Conservation (phyloP, 257 asterid species). For the Marsdenia floribunda region DNA sequence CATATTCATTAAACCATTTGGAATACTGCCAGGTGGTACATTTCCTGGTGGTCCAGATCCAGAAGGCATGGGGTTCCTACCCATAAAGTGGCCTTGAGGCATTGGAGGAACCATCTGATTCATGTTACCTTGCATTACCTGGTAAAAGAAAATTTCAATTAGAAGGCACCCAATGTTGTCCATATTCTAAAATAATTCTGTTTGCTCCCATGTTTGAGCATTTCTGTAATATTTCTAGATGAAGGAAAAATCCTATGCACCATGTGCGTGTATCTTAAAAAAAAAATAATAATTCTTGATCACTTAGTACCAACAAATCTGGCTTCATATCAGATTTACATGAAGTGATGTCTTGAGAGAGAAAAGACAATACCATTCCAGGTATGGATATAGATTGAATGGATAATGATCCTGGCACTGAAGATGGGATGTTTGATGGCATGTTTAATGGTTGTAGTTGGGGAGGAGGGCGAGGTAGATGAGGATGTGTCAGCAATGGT, state of each 20-base stretch:
- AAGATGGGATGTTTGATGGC: slow-evolving; percentile 47
- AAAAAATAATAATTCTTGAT: no score
- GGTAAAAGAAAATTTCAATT: slow-evolving; percentile 19
- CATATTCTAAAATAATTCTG: background rate
- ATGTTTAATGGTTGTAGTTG: slow-evolving; percentile 60
- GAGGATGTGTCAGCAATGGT: slow-evolving; percentile 72
- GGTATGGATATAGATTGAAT: slow-evolving; percentile 42
- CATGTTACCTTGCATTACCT: slow-evolving; percentile 75
- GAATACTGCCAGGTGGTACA: slow-evolving; percentile 53
- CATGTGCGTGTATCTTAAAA: background rate
- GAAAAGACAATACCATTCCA: slow-evolving; percentile 50
- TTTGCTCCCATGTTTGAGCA: background rate
- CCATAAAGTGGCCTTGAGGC: slow-evolving; percentile 83
- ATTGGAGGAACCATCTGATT: slow-evolving; percentile 77
- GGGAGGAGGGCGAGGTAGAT: slow-evolving; percentile 73
- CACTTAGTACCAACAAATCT: background rate
- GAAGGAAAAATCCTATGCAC: background rate
- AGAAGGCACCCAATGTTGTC: slow-evolving; percentile 9
- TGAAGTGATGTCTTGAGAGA: background rate
- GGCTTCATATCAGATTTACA: background rate
- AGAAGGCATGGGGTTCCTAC: slow-evolving; percentile 59
- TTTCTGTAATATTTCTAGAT: background rate
- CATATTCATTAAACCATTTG: slow-evolving; percentile 50
- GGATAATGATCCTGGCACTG: slow-evolving; percentile 61
- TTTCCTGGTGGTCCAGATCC: slow-evolving; percentile 71